phyloP scores from a whole-genome alignment of 2,329 filamentous ascomycete genomes.

The Tolypocladium inflatum region DNA sequence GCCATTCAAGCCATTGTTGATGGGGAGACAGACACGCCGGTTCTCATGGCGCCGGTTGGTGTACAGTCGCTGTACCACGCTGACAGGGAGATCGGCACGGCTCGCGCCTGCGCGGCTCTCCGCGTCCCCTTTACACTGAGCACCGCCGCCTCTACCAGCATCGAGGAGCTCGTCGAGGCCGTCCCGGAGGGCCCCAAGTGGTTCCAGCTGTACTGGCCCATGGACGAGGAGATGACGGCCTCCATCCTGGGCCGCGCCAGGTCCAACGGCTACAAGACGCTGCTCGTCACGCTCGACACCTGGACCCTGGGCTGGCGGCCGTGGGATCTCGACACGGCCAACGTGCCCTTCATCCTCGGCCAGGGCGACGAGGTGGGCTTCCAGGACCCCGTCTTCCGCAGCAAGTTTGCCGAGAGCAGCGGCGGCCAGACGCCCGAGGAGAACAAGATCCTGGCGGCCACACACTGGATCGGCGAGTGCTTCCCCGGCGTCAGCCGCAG shows the following conservation, averaged over 20 bases:
- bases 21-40: constrained; percentile 28
- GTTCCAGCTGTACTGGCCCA: constrained; percentile 71
- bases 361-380: constrained; percentile 54
- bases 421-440: constrained; percentile 37
- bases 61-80: constrained; percentile 59
- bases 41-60: constrained; percentile 60
- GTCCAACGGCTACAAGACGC: constrained; percentile 49
- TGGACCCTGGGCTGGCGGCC: constrained; percentile 62
- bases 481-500: constrained; percentile 37
- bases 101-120: constrained; percentile 49
- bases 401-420: constrained; percentile 19
- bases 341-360: constrained; percentile 49
- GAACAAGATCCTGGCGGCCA: constrained; percentile 36
- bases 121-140: constrained; percentile 58
- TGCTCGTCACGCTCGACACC: constrained; percentile 67
- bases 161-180: constrained; percentile 56
- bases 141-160: constrained; percentile 52
- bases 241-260: constrained; percentile 55
- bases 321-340: constrained; percentile 54
- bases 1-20: not conserved
- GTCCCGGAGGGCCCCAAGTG: constrained; percentile 50
- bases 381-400: constrained; percentile 54
- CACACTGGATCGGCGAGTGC: constrained; percentile 41
- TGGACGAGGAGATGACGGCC: constrained; percentile 53
- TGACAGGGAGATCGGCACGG: constrained; percentile 55